Evolutionary conservation across 1,284 basidiomycete genomes (phyloP).

Genomic region (Ceratobasidium theobromae): DNA sequence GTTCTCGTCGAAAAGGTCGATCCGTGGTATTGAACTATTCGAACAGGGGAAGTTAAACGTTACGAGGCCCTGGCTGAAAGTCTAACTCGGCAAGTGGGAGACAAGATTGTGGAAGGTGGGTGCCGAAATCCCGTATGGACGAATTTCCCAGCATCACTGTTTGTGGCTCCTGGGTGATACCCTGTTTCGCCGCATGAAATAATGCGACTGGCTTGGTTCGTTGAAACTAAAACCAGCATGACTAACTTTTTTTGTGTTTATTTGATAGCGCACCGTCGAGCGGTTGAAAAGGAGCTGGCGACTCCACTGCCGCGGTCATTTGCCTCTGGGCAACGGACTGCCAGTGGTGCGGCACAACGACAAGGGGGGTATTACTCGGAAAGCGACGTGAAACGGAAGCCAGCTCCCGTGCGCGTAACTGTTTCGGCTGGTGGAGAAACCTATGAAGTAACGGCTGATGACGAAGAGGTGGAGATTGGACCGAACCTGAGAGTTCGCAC

Average conservation of each 20-base stretch:
- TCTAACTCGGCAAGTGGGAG: slow-evolving; percentile 72
- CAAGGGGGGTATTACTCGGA: slow-evolving; percentile 27
- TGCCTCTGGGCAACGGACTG: slow-evolving; percentile 4
- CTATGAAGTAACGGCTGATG: slow-evolving; percentile 24
- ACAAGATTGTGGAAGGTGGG: slow-evolving; percentile 67
- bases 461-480: slow-evolving; percentile 27
- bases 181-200: background rate
- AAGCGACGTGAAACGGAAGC: slow-evolving; percentile 3
- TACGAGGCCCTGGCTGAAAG: slow-evolving; percentile 77
- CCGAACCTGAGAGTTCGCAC: slow-evolving; percentile 29
- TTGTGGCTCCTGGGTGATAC: background rate
- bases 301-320: slow-evolving; percentile 11
- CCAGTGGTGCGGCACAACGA: background rate
- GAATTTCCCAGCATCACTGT: background rate
- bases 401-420: slow-evolving; percentile 16
- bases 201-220: background rate
- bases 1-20: background rate
- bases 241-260: background rate
- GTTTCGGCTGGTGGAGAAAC: slow-evolving; percentile 26
- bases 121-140: background rate
- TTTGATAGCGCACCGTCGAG: slow-evolving; percentile 27
- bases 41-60: slow-evolving; percentile 41
- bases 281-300: slow-evolving; percentile 26
- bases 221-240: background rate
- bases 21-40: background rate